Percentiles rank a stretch among this genome's conserved stretches.
Conservation (phyloP, 2,329 filamentous ascomycete genomes). For the Monascus ruber region DNA sequence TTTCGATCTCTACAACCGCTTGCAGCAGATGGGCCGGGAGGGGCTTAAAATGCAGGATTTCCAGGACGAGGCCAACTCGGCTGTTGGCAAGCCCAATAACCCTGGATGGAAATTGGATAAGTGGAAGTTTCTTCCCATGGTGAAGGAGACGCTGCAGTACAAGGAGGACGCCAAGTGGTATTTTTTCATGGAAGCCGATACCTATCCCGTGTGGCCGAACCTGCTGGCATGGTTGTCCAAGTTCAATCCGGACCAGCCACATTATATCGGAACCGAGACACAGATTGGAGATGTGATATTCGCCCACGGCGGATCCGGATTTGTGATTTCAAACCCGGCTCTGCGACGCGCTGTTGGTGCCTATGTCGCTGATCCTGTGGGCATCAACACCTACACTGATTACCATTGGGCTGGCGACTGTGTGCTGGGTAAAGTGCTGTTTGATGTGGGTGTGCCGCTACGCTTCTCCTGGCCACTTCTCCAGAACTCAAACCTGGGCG, state of each 20-base stretch:
- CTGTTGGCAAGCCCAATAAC: slow-evolving; percentile 34
- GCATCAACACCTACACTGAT: slow-evolving; percentile 36
- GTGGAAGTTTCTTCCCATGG: slow-evolving; percentile 48
- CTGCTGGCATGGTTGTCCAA: slow-evolving; percentile 42
- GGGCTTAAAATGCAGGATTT: slow-evolving; percentile 29
- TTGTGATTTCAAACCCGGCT: slow-evolving; percentile 40
- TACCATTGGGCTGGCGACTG: slow-evolving; percentile 41
- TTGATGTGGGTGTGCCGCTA: slow-evolving; percentile 35
- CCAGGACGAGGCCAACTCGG: slow-evolving; percentile 27
- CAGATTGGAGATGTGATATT: slow-evolving; percentile 41
- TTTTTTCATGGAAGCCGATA: slow-evolving; percentile 49
- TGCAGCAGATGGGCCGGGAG: slow-evolving; percentile 32
- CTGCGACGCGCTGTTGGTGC: slow-evolving; percentile 34
- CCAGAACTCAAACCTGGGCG: slow-evolving; percentile 31
- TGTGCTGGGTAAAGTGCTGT: slow-evolving; percentile 37
- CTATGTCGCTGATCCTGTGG: slow-evolving; percentile 29
- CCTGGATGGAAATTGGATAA: slow-evolving; percentile 44
- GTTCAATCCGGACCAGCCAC: slow-evolving; percentile 37
- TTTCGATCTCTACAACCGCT: slow-evolving; percentile 42
- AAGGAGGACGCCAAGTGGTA: slow-evolving; percentile 45
- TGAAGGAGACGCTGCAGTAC: slow-evolving; percentile 36
- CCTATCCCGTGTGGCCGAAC: slow-evolving; percentile 44
- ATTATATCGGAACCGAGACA: slow-evolving; percentile 45
- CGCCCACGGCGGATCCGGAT: slow-evolving; percentile 43
- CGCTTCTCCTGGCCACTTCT: slow-evolving; percentile 39